phyloP scores from a whole-genome alignment of 2,329 filamentous ascomycete species.

The Colletotrichum sojae region DNA sequence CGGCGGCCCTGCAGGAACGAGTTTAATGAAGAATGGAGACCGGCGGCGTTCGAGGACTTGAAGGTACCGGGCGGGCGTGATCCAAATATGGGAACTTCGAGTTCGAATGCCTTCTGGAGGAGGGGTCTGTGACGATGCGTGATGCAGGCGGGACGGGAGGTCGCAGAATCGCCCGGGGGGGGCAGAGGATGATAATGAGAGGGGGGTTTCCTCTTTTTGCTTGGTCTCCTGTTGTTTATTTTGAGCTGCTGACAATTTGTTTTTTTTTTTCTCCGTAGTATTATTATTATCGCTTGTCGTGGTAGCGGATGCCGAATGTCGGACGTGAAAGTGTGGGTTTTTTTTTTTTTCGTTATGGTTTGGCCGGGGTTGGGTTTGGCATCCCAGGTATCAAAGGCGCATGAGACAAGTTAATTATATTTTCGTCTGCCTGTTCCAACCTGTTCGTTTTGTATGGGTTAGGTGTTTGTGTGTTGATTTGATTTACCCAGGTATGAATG shows the following conservation, averaged over 20 bases:
- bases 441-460: too few species aligned
- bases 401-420: constrained; percentile 24
- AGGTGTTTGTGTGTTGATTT: too few species aligned
- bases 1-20: constrained; percentile 26
- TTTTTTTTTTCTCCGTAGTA: constrained; percentile 15
- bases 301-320: constrained; percentile 16
- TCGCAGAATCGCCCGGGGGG: neutral
- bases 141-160: constrained; percentile 12
- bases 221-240: neutral
- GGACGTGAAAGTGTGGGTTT: constrained; percentile 12
- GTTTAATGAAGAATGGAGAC: constrained; percentile 38
- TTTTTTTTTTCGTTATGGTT: neutral
- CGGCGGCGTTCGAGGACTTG: neutral
- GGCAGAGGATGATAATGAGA: too few species aligned
- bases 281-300: neutral
- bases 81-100: too few species aligned
- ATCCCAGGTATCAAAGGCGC: neutral
- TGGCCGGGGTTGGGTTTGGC: constrained; percentile 1
- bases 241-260: neutral
- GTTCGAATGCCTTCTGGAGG: neutral
- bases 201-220: neutral
- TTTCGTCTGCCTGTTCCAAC: neutral
- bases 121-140: constrained; percentile 13
- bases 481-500: too few species aligned
- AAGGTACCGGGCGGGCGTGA: constrained; percentile 5